A percentile compares a stretch with the other conserved stretches of the same genome.
Conservation (phyloP, 371 early-diverging fungal genomes). For the Quaeritorhiza haematococci region DNA sequence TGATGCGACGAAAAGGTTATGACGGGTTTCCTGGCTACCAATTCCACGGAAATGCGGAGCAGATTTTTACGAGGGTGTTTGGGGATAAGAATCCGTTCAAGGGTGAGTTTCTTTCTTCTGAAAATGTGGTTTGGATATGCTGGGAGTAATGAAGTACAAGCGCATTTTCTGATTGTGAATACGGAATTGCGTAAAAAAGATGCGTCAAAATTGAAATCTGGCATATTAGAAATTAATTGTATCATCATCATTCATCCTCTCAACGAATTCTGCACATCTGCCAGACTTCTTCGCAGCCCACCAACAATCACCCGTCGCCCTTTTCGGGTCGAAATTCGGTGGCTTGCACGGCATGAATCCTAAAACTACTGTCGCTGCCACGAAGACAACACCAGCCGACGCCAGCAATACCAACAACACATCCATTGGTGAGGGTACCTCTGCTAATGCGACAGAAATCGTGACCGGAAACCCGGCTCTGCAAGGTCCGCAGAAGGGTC, state of each 20-base stretch:
- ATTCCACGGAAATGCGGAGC: conserved; percentile 41
- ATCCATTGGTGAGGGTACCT: conserved; percentile 4
- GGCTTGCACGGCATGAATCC: conserved; percentile 43
- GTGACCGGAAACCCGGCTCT: background rate
- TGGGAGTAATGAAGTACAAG: no score
- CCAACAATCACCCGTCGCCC: conserved; percentile 12
- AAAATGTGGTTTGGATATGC: no score
- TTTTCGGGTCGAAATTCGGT: conserved; percentile 45
- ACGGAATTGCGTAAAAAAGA: no score
- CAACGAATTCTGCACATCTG: background rate
- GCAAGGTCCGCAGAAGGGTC: conserved; percentile 27
- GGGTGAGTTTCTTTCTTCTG: no score
- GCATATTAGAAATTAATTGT: background rate
- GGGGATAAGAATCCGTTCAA: conserved; percentile 50
- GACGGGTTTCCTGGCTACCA: conserved; percentile 39
- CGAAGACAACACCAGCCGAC: no score
- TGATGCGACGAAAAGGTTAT: conserved; percentile 16
- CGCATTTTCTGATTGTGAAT: no score
- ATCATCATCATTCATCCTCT: background rate
- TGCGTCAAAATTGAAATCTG: no score
- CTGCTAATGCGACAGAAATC: no score
- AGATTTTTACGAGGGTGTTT: conserved; percentile 42
- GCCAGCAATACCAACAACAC: no score
- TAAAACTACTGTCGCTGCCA: background rate
- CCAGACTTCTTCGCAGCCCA: conserved; percentile 43